A percentile compares a stretch with the other conserved stretches of the same genome.
These are phyloP conservation scores for Thielaviopsis musarum DNA, from an alignment of 2,329 filamentous ascomycete species.

Conservation along the genomic window DNA sequence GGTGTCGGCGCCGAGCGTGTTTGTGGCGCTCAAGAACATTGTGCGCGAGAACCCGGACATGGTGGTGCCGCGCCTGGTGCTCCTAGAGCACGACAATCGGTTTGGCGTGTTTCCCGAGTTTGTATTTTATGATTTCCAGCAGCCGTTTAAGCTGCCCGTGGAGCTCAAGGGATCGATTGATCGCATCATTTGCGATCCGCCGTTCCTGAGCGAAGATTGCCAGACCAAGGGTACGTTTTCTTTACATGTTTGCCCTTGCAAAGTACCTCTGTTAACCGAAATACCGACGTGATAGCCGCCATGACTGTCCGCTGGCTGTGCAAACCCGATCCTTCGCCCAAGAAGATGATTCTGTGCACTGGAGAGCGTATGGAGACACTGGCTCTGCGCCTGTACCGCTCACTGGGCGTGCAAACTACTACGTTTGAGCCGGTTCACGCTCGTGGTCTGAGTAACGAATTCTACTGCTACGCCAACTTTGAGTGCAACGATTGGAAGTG, in stretches of 20 bases:
- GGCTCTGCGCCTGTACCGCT: conserved; percentile 48
- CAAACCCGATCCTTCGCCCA: conserved; percentile 21
- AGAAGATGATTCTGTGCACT: conserved; percentile 51
- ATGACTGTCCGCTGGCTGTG: conserved; percentile 60
- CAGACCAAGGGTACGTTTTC: conserved; percentile 56
- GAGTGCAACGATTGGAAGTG: conserved; percentile 40
- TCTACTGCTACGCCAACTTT: conserved; percentile 65
- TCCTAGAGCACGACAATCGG: conserved; percentile 59
- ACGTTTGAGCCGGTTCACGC: conserved; percentile 52
- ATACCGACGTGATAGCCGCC: conserved; percentile 32
- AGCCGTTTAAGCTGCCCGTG: conserved; percentile 49
- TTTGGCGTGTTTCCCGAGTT: conserved; percentile 63
- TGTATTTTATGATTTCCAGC: conserved; percentile 55
- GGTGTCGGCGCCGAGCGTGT: conserved; percentile 60
- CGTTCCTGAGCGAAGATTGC: conserved; percentile 65
- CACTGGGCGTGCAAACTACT: conserved; percentile 45
- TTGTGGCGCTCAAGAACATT: conserved; percentile 58
- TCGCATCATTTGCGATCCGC: conserved; percentile 59
- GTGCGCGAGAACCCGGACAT: conserved; percentile 20
- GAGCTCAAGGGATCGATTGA: conserved; percentile 47
- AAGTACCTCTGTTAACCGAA: background rate
- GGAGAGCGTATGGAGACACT: conserved; percentile 58
- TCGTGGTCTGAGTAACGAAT: conserved; percentile 65
- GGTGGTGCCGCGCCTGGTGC: conserved; percentile 35
- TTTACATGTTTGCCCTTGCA: too few species aligned